A percentile compares a stretch with the other conserved stretches of the same genome.
Evolutionary conservation across 805 yeast species (phyloP).

Genomic region (Ogataea siamensis): DNA sequence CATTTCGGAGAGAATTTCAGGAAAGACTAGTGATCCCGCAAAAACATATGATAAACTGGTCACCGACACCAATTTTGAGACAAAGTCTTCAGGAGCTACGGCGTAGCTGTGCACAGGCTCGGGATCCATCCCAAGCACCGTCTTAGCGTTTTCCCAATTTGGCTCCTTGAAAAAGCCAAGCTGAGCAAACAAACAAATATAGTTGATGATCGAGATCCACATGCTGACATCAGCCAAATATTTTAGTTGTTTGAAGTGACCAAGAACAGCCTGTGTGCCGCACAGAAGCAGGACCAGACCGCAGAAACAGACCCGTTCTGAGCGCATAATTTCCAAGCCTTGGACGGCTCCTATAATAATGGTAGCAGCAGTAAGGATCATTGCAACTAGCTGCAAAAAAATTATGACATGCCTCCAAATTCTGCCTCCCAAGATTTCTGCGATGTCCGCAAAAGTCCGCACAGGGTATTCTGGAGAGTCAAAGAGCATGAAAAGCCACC

Average conservation of each 20-base stretch:
- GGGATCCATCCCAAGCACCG: constrained; percentile 18
- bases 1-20: constrained; percentile 49
- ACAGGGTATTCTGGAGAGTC: constrained; percentile 44
- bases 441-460: constrained; percentile 41
- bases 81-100: constrained; percentile 20
- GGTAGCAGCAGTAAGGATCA: constrained; percentile 43
- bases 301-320: constrained; percentile 37
- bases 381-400: constrained; percentile 38
- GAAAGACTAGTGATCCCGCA: constrained; percentile 51
- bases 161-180: constrained; percentile 20
- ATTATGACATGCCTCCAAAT: constrained; percentile 33
- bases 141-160: constrained; percentile 22
- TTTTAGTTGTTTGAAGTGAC: constrained; percentile 40
- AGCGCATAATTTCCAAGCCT: constrained; percentile 38
- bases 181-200: constrained; percentile 19
- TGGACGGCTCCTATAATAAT: constrained; percentile 40
- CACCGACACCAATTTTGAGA: constrained; percentile 37
- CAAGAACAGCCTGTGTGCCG: constrained; percentile 40
- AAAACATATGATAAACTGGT: constrained; percentile 47
- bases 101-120: constrained; percentile 23
- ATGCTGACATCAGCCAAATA: constrained; percentile 31
- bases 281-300: constrained; percentile 41
- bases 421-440: constrained; percentile 38
- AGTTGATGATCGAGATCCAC: constrained; percentile 19
- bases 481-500: constrained; percentile 36